A percentile compares a stretch with the other conserved stretches of the same genome.
phyloP scores from a whole-genome alignment of 2,329 filamentous ascomycete species.

The Fusarium brevicatenulatum region DNA sequence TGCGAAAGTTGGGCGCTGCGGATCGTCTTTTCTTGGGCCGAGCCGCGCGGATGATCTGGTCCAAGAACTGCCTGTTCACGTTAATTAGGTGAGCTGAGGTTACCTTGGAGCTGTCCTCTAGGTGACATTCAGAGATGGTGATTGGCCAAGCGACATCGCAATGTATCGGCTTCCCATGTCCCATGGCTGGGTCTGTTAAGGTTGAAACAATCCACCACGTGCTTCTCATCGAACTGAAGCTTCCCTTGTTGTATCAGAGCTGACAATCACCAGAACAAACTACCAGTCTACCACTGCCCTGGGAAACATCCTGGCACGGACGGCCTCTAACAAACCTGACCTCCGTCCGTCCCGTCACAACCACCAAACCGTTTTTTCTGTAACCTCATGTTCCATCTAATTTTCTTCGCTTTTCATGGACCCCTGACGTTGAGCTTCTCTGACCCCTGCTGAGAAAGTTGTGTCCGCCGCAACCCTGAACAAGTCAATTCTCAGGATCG shows the following conservation, averaged over 20 bases:
- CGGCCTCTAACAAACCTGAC: neutral
- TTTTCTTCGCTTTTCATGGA: neutral
- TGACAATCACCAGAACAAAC: neutral
- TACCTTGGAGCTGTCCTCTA: conserved; percentile 20
- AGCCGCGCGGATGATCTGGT: conserved; percentile 38
- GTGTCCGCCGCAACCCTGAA: conserved; percentile 18
- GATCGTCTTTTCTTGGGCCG: conserved; percentile 39
- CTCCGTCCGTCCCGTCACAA: neutral
- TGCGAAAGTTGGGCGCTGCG: conserved; percentile 36
- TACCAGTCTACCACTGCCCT: conserved; percentile 5
- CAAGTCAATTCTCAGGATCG: conserved; percentile 28
- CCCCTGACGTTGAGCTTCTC: conserved; percentile 14
- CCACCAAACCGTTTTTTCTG: conserved; percentile 9
- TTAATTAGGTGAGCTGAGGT: conserved; percentile 31
- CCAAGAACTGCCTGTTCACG: conserved; percentile 31
- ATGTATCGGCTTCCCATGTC: conserved; percentile 3
- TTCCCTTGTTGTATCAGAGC: conserved; percentile 5
- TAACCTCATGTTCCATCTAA: conserved; percentile 7
- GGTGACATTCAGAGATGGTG: conserved; percentile 9
- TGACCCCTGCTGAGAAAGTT: conserved; percentile 14
- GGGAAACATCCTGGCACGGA: conserved; percentile 17
- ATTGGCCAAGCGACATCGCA: conserved; percentile 7
- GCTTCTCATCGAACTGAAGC: conserved; percentile 12
- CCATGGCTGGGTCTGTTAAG: conserved; percentile 9
- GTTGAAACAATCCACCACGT: conserved; percentile 36